Evolutionary conservation across 805 yeast species (phyloP), one percentile per base, ranked within the genome.

Genomic region (Wickerhamiella azymoides): DNA sequence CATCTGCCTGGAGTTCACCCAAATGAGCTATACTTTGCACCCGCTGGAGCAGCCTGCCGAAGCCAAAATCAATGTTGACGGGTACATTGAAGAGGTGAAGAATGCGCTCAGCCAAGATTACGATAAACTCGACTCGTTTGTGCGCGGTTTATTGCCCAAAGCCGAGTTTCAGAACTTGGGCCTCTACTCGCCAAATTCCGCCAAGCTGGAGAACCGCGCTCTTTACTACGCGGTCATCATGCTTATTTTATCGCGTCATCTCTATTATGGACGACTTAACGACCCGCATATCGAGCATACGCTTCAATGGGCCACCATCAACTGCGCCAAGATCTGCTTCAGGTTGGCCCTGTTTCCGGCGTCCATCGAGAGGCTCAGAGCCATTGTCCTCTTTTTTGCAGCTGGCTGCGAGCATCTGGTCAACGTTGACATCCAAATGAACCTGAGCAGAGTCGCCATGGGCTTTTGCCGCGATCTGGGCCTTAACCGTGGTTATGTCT

Each of bases 381-480:
- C 44, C 6, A 41, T 41, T 2, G 6, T 41, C 10, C 4, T 24
- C 3, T 7, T 41, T 8, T 41, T 33, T 14, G 13, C 25, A 10
- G 8, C 30, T 2, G 16, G n/a, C 1, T 7, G 16, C 16, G 38
- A n/a, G 10, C 24, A 19, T 21, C 33, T 39, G 44, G 13, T 41
- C 9, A 17, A 16, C n/a, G 24, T 16, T 10, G 38, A 41, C 9
- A 9, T 24, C 32, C 39, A 30, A n/a, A 28, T 30, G 6, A 9
- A 21, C n/a, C 44, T 41, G 19, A 41, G 44, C 17, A 28, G 44
- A 9, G 10, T 33, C 3, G 32, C 38, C 25, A 5, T 41, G n/a
- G 38, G 26, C 10, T 8, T 41, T 5, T 41, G 44, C 28, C 19
- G 38, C 10, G 44, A 32, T 19, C 14, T 41, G 17, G 44, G 44